These are phyloP conservation scores for Paecilomyces sp. DNA, from an alignment of 2,329 filamentous ascomycete species.

Conservation along the genomic window DNA sequence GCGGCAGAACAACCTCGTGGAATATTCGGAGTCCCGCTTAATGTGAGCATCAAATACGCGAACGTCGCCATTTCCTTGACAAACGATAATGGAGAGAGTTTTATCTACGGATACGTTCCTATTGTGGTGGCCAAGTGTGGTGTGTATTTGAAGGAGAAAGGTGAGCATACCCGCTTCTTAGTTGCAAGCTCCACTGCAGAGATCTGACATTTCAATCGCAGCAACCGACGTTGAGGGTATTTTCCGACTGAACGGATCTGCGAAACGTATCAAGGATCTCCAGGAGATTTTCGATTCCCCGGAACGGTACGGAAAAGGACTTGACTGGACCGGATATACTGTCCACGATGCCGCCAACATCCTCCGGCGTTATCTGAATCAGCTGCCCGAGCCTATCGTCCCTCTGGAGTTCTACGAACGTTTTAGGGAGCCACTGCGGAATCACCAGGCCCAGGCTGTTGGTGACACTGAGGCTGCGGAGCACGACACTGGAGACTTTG, in stretches of 20 bases:
- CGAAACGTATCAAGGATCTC: constrained; percentile 96
- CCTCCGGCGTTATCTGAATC: constrained; percentile 88
- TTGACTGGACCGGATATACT: constrained; percentile 96
- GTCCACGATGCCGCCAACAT: constrained; percentile 98
- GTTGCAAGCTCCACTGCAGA: neutral
- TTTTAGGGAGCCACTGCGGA: constrained; percentile 75
- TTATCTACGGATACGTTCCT: constrained; percentile 97
- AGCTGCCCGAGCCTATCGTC: constrained; percentile 93
- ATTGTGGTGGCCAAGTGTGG: constrained; percentile 98
- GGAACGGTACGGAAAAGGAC: constrained; percentile 88
- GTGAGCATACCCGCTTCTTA: constrained; percentile 43
- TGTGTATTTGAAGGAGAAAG: constrained; percentile 95
- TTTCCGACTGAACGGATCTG: constrained; percentile 89
- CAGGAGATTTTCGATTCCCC: constrained; percentile 89
- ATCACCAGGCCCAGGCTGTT: constrained; percentile 62
- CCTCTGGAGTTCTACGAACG: constrained; percentile 87
- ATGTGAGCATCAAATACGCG: constrained; percentile 91
- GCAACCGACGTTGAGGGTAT: constrained; percentile 94
- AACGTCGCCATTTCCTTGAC: constrained; percentile 97
- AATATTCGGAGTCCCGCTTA: constrained; percentile 90
- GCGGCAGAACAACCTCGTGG: constrained; percentile 48
- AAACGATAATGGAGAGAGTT: constrained; percentile 86
- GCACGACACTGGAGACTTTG: constrained; percentile 65
- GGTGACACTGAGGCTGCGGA: constrained; percentile 58
- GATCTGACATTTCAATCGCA: constrained; percentile 35